phyloP scores from a whole-genome alignment of 495 filamentous ascomycete species.

The Letharia lupina region DNA sequence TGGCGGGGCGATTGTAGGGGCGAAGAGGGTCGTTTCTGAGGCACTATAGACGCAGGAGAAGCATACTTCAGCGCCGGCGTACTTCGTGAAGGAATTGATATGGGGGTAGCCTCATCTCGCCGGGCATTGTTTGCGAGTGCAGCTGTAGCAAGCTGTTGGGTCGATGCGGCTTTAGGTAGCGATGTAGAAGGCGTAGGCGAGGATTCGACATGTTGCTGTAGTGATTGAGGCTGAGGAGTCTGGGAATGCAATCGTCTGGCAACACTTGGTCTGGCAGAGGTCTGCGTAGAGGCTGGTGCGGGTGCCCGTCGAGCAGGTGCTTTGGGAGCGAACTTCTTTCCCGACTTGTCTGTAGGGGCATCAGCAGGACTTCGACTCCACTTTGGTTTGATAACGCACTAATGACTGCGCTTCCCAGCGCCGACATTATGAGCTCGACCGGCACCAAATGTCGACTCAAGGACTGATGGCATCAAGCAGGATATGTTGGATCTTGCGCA shows the following conservation, averaged over 20 bases:
- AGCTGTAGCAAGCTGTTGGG: constrained; percentile 15
- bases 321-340: constrained; percentile 49
- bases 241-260: constrained; percentile 31
- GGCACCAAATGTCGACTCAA: not conserved
- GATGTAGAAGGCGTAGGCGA: constrained; percentile 25
- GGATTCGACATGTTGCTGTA: constrained; percentile 25
- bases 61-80: constrained; percentile 13
- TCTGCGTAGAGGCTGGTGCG: constrained; percentile 28
- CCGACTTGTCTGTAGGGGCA: constrained; percentile 40
- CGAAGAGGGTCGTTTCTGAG: constrained; percentile 14
- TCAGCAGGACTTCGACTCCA: constrained; percentile 8
- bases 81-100: constrained; percentile 8
- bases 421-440: constrained; percentile 39
- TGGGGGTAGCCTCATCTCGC: constrained; percentile 9
- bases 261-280: constrained; percentile 36
- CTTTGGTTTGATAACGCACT: constrained; percentile 34
- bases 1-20: constrained; percentile 1
- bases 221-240: constrained; percentile 32
- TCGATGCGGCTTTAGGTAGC: constrained; percentile 19
- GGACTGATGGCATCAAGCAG: not conserved
- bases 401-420: constrained; percentile 50
- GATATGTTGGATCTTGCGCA: not conserved
- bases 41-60: constrained; percentile 14
- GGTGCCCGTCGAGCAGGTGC: constrained; percentile 39
- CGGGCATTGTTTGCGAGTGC: constrained; percentile 1